Conservation (phyloP, 371 early-diverging fungal genomes). For the Astathelohania contejeani region DNA sequence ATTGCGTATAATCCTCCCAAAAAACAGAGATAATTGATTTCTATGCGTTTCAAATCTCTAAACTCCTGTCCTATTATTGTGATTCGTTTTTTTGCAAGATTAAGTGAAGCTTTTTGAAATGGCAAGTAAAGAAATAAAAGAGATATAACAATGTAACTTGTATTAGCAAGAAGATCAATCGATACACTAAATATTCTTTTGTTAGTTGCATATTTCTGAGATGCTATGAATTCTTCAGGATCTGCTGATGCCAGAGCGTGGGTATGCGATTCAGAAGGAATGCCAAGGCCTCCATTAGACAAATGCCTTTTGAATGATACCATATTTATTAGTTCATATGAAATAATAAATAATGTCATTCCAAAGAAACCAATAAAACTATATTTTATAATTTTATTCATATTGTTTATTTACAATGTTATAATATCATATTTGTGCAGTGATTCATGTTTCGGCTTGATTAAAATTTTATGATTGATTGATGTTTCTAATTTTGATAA, state of each 20-base stretch:
- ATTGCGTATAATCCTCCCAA: neutral
- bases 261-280: slow-evolving; percentile 16
- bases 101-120: slow-evolving; percentile 2
- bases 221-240: neutral
- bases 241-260: slow-evolving; percentile 10
- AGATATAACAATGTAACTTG: neutral
- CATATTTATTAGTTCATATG: slow-evolving; percentile 14
- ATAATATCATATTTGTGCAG: too few relatives aligned
- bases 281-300: slow-evolving; percentile 7
- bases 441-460: too few relatives aligned
- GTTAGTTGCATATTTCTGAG: slow-evolving; percentile 4
- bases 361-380: too few relatives aligned
- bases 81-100: neutral
- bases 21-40: slow-evolving; percentile 10
- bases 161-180: slow-evolving; percentile 1
- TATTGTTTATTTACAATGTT: too few relatives aligned
- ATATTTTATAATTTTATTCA: too few relatives aligned
- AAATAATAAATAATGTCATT: slow-evolving; percentile 12
- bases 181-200: slow-evolving; percentile 5
- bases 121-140: slow-evolving; percentile 2
- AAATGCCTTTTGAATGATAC: slow-evolving; percentile 2
- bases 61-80: slow-evolving; percentile 6
- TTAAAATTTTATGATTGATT: too few relatives aligned
- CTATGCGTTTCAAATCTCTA: slow-evolving; percentile 7
- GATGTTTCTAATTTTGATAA: too few relatives aligned